phyloP scores from a whole-genome alignment of 352 stramenopile species.

The Phytopythium sindhum region DNA sequence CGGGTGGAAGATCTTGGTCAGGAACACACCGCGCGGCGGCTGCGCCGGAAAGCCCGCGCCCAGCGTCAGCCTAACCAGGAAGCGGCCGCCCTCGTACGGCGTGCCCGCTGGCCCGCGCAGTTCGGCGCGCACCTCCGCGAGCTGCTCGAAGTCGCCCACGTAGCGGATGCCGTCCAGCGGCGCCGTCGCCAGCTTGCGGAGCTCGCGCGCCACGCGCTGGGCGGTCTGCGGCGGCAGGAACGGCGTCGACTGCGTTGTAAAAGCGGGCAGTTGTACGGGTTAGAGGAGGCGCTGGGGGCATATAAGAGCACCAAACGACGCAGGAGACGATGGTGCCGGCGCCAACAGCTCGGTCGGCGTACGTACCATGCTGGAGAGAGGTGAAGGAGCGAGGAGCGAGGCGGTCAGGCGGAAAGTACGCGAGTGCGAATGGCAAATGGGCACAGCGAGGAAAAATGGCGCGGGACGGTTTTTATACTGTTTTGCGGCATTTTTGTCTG shows the following conservation, averaged over 20 bases:
- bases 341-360: neutral
- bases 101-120: constrained; percentile 96
- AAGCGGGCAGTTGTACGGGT: neutral
- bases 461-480: neutral
- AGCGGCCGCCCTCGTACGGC: constrained; percentile 96
- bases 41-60: constrained; percentile 83
- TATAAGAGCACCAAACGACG: neutral
- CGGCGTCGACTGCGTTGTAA: constrained; percentile 14
- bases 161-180: constrained; percentile 93
- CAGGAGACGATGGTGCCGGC: neutral
- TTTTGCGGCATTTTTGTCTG: neutral
- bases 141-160: constrained; percentile 86
- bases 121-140: constrained; percentile 94
- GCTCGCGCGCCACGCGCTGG: constrained; percentile 90
- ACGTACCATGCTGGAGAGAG: constrained; percentile 1
- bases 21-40: constrained; percentile 92
- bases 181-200: constrained; percentile 87
- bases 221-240: constrained; percentile 89
- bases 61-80: constrained; percentile 95
- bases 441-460: neutral
- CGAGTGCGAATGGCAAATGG: neutral
- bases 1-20: constrained; percentile 99
- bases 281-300: neutral
- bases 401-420: neutral
- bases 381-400: neutral